Base-by-base conservation (phyloP, 805 yeast genomes). In the Kockiozyma suomiensis region DNA sequence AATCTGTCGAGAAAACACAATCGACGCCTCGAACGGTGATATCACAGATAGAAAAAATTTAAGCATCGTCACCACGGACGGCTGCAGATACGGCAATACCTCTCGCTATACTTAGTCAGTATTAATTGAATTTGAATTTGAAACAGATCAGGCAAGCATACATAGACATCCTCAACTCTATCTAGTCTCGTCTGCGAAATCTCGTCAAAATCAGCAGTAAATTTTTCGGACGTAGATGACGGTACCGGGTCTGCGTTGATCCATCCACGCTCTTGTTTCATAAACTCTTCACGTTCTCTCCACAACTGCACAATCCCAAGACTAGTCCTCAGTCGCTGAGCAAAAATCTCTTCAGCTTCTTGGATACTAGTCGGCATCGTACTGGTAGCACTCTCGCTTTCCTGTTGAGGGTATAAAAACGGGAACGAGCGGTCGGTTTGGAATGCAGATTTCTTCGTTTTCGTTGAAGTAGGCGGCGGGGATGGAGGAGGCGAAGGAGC, bases 401-500 rank as follows among this genome's bases (percentile, higher is more conserved):
- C 76, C 5, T 71, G 76, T 37, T 71, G 56, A 0, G 93, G 92
- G 66, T 82, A 85, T 2, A 87, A 75, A 56, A 85, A 80, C 0
- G 94, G 93, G 73, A 81, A 83, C 1, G 83, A 79, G 70, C 83
- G 84, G 70, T 86, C 85, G 0, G 88, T 81, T 72, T 86, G 91
- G 62, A 81, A 85, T 51, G 82, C 70, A 1, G 74, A 67, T 49
- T 72, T 70, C 26, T 70, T 64, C 38, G 35, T 43, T 30, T 50
- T 62, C 13, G 56, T 21, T 6, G 17, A 70, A 40, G 28, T 73
- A 72, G 33, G 70, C 45, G 17, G 74, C 53, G 88, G 87, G 1
- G 83, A 78, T 17, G 79, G 70, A 0, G 88, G 85, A 0, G 96
- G 96, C 0, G 96, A 88, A 2, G 96, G 94, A 0, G 87, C 88